phyloP scores from a whole-genome alignment of 1,139 yeast species.

The Magnusiomyces tetraspermus region DNA sequence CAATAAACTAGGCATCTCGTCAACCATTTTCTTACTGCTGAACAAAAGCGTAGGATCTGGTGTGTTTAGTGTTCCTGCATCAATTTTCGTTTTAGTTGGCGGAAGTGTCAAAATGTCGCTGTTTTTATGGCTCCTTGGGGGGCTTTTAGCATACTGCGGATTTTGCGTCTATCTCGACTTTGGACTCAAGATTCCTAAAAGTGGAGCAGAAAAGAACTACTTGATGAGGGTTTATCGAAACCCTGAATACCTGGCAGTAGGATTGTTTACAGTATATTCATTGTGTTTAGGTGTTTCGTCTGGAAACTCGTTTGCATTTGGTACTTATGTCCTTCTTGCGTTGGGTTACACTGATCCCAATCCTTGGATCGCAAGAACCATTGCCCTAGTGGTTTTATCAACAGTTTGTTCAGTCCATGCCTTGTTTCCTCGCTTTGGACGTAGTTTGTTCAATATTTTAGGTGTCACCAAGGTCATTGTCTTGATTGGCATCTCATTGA shows the following conservation, averaged over 20 bases:
- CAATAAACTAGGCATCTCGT: slow-evolving; percentile 39
- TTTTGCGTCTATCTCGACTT: slow-evolving; percentile 53
- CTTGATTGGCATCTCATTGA: slow-evolving; percentile 53
- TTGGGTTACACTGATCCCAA: slow-evolving; percentile 44
- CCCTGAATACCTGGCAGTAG: slow-evolving; percentile 58
- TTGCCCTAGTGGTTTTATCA: slow-evolving; percentile 49
- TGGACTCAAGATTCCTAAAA: slow-evolving; percentile 67
- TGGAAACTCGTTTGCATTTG: slow-evolving; percentile 51
- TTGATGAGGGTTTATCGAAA: slow-evolving; percentile 55
- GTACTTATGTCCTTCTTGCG: slow-evolving; percentile 48
- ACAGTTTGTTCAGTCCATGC: slow-evolving; percentile 58
- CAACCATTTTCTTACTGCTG: slow-evolving; percentile 56
- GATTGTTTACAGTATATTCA: slow-evolving; percentile 55
- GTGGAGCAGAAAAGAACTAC: slow-evolving; percentile 76
- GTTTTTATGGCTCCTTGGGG: slow-evolving; percentile 70
- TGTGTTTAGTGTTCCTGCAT: slow-evolving; percentile 77
- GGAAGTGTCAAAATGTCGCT: slow-evolving; percentile 61
- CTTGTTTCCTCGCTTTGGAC: slow-evolving; percentile 52
- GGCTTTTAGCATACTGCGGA: slow-evolving; percentile 44
- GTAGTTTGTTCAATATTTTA: slow-evolving; percentile 52
- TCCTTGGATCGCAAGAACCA: slow-evolving; percentile 20
- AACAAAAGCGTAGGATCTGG: slow-evolving; percentile 87
- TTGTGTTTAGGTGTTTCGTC: slow-evolving; percentile 76
- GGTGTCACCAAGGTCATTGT: slow-evolving; percentile 66
- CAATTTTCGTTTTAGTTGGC: slow-evolving; percentile 58